Evolutionary conservation across 768 basidiomycete species (phyloP).

Genomic region (Coprinellus micaceus): DNA sequence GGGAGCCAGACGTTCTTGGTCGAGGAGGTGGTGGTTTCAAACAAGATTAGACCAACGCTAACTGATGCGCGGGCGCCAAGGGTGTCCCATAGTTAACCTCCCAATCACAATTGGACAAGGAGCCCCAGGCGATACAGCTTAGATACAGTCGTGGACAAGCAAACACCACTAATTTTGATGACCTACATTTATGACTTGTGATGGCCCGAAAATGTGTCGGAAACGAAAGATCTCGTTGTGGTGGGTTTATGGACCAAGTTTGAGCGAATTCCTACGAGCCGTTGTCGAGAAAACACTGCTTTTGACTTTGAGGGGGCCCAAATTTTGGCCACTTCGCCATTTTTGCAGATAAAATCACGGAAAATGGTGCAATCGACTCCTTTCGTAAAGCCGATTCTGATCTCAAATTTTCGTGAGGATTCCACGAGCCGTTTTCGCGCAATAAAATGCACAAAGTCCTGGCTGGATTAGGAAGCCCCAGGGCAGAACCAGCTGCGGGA

Average conservation of each 20-base stretch:
- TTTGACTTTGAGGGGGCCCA: not conserved
- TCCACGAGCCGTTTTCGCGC: not conserved
- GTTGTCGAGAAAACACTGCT: not conserved
- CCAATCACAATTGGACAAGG: not conserved
- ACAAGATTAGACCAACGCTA: not conserved
- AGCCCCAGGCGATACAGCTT: slow-evolving; percentile 50
- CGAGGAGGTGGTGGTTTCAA: not conserved
- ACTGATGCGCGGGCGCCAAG: too few species aligned
- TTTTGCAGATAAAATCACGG: not conserved
- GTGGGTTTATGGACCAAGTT: not conserved
- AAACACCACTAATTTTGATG: slow-evolving; percentile 44
- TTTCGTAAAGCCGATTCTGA: not conserved
- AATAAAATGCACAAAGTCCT: not conserved
- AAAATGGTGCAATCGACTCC: slow-evolving; percentile 3
- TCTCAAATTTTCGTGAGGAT: not conserved
- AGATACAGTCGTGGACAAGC: too few species aligned
- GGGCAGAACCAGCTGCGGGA: not conserved
- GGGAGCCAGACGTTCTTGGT: too few species aligned
- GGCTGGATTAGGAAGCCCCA: not conserved
- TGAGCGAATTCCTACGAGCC: not conserved
- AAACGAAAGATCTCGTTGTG: not conserved
- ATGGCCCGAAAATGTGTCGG: not conserved
- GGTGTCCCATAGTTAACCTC: too few species aligned
- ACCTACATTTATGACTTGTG: slow-evolving; percentile 32
- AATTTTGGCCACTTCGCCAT: not conserved